Evolutionary conservation across 306 rosid species (phyloP).

Genomic region (Echinosophora koreensis): DNA sequence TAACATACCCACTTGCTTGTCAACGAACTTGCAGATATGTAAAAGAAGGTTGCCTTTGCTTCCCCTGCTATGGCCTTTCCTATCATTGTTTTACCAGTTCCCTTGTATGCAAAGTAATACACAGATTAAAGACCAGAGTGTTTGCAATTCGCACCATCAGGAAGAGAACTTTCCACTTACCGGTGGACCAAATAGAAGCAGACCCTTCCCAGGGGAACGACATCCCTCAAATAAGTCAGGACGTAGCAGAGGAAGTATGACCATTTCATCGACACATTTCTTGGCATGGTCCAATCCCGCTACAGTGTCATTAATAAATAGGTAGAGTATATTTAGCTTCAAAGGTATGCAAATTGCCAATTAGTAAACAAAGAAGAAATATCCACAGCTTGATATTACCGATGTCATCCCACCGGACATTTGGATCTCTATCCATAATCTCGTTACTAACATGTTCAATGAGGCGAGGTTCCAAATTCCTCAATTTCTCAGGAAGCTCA

Average conservation of each 20-base stretch:
- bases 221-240: conserved; percentile 95
- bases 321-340: conserved; percentile 40
- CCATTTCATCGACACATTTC: conserved; percentile 90
- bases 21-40: conserved; percentile 93
- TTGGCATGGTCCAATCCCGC: conserved; percentile 96
- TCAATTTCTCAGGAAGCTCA: conserved; percentile 96
- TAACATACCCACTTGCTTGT: conserved; percentile 96
- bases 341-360: conserved; percentile 24
- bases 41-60: conserved; percentile 97
- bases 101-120: conserved; percentile 61
- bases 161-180: conserved; percentile 63
- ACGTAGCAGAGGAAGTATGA: conserved; percentile 83
- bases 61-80: conserved; percentile 99
- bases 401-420: conserved; percentile 87
- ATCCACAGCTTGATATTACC: conserved; percentile 58
- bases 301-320: conserved; percentile 46
- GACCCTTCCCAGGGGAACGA: conserved; percentile 95
- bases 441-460: conserved; percentile 96
- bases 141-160: conserved; percentile 30
- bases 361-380: conserved; percentile 42
- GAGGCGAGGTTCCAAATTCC: conserved; percentile 97
- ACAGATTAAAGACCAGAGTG: conserved; percentile 40
- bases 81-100: conserved; percentile 98
- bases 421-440: conserved; percentile 95
- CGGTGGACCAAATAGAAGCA: conserved; percentile 98